A percentile compares a stretch with the other conserved stretches of the same genome.
phyloP scores from a whole-genome alignment of 768 basidiomycete genomes.

The Naematelia aurantialba region DNA sequence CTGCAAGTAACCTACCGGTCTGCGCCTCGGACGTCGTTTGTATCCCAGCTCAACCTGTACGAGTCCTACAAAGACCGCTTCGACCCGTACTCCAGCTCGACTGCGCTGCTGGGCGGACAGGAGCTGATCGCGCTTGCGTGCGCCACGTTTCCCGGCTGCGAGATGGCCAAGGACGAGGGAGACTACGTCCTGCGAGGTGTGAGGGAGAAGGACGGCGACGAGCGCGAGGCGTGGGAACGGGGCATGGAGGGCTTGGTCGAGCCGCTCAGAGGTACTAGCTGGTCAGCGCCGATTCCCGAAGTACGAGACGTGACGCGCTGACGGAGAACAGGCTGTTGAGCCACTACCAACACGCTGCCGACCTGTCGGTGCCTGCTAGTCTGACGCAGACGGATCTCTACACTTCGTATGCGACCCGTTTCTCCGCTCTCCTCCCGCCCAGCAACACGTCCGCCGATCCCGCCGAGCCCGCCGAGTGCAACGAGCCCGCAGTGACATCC shows the following conservation, averaged over 20 bases:
- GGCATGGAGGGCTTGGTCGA: constrained; percentile 37
- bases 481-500: background rate
- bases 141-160: constrained; percentile 40
- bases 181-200: constrained; percentile 41
- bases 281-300: too few species aligned
- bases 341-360: constrained; percentile 23
- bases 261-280: constrained; percentile 37
- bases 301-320: too few species aligned
- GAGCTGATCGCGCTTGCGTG: constrained; percentile 42
- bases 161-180: constrained; percentile 35
- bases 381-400: constrained; percentile 38
- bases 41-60: constrained; percentile 37
- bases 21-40: constrained; percentile 10
- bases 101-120: constrained; percentile 36
- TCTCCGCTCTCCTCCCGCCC: constrained; percentile 18
- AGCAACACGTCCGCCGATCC: background rate
- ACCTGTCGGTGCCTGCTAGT: constrained; percentile 14
- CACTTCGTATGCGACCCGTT: constrained; percentile 39
- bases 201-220: constrained; percentile 30
- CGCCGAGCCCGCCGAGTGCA: background rate
- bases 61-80: constrained; percentile 38
- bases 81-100: constrained; percentile 28
- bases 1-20: constrained; percentile 41
- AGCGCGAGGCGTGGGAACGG: constrained; percentile 14
- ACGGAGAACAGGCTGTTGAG: constrained; percentile 22